Evolutionary conservation across 2,329 filamentous ascomycete genomes (phyloP), one percentile per base, ranked within the genome.

Genomic region (Blumeria hordei): DNA sequence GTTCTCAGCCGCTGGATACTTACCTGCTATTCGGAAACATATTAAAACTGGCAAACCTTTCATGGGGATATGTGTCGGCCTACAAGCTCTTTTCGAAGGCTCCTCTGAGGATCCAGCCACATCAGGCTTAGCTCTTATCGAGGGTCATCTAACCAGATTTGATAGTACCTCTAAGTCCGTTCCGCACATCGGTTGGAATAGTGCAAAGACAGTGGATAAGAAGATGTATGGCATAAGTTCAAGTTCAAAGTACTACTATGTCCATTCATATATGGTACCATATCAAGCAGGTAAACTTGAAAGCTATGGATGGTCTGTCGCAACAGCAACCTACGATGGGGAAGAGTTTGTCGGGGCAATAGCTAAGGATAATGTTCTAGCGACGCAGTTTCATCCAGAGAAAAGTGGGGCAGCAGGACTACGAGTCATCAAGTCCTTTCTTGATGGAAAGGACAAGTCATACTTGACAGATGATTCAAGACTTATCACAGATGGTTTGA

Each of bases 141-240:
- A 81, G 47, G 77, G 76, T 41, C 71, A 70, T 10, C 75, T 98
- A 59, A 74, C 78, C 64, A 81, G 81, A 58, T 98, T 98, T 70
- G 72, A 86, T 65, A 79, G 85, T 66, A 67, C 69, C 35, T 71
- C 77, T 63, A 96, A 96, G 70, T 81, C 88, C 39, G 93, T 98
- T n/a, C 92, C 92, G 41, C 93, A 98, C 70, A 98, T 98, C 67
- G 92, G 92, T 55, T 98, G 92, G 92, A 98, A 98, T 69, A 88
- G 81, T 61, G 92, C 93, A 47, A 81, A 81, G 62, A 79, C 81
- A 9, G 64, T 61, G 58, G 65, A 69, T 16, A 69, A 76, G 59
- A 76, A 73, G 61, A 76, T 96, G 56, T 95, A 90, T 67, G 88
- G 84, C 56, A 70, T 98, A 55, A 73, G 77, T 33, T 81, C 85